Evolutionary conservation across 768 basidiomycete genomes (phyloP).

Genomic region (Boletus subcaerulescens): DNA sequence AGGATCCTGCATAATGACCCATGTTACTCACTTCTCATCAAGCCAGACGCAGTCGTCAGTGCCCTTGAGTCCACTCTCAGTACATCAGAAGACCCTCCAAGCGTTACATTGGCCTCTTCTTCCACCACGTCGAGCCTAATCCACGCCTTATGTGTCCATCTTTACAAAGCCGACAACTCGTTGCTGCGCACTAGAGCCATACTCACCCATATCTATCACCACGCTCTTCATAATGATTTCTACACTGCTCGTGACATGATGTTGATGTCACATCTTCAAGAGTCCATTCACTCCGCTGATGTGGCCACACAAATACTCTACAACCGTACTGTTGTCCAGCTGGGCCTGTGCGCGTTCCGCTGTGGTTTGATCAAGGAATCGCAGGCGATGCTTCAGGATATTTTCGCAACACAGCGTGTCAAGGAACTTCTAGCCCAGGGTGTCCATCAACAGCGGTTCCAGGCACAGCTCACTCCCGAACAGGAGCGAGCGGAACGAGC

Average conservation of each 20-base stretch:
- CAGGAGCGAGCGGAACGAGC: constrained; percentile 97
- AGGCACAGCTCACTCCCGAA: constrained; percentile 76
- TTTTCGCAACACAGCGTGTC: constrained; percentile 93
- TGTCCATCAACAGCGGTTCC: constrained; percentile 89
- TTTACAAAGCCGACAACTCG: constrained; percentile 90
- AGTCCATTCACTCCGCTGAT: constrained; percentile 93
- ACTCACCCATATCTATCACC: constrained; percentile 96
- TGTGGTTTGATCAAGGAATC: constrained; percentile 92
- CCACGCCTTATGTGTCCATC: constrained; percentile 83
- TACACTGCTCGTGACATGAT: constrained; percentile 97
- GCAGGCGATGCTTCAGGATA: constrained; percentile 89
- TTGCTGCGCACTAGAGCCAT: constrained; percentile 94
- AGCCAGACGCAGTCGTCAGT: constrained; percentile 92
- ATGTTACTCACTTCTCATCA: constrained; percentile 9
- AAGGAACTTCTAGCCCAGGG: constrained; percentile 98
- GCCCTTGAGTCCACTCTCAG: constrained; percentile 77
- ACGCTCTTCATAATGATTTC: constrained; percentile 95
- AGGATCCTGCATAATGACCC: neutral
- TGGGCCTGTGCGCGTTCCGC: constrained; percentile 96
- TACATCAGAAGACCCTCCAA: constrained; percentile 56
- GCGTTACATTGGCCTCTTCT: constrained; percentile 54
- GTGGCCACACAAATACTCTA: constrained; percentile 97
- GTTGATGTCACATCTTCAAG: constrained; percentile 97
- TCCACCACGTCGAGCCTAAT: constrained; percentile 72
- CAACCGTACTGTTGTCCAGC: constrained; percentile 95